Conservation (phyloP, 768 basidiomycete species). For the Agaricus sinodeliciosus region DNA sequence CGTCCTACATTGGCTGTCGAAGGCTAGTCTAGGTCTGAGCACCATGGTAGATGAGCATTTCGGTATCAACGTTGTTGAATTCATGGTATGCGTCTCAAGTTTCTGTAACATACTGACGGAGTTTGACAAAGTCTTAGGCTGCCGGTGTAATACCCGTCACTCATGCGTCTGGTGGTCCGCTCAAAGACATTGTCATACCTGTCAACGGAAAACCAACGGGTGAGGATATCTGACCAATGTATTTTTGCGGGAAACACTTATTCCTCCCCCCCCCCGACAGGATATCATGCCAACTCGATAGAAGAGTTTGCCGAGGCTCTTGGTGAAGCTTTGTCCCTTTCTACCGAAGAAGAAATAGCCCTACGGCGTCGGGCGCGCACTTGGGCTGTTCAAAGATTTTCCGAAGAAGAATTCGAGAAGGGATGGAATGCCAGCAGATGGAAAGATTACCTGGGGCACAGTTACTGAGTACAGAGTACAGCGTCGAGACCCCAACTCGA, state of each 20-base stretch:
- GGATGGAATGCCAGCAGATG: constrained; percentile 69
- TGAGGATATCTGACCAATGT: constrained; percentile 17
- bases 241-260: not conserved
- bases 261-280: constrained; percentile 23
- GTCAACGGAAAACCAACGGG: constrained; percentile 66
- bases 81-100: constrained; percentile 62
- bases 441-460: constrained; percentile 19
- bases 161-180: constrained; percentile 89
- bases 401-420: constrained; percentile 68
- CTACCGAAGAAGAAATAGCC: constrained; percentile 44
- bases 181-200: constrained; percentile 87
- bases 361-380: constrained; percentile 64
- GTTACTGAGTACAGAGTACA: no score
- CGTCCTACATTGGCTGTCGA: constrained; percentile 65
- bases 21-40: constrained; percentile 79
- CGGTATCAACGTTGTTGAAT: constrained; percentile 96
- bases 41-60: constrained; percentile 99
- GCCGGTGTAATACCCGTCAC: constrained; percentile 90
- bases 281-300: constrained; percentile 71
- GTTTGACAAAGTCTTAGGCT: constrained; percentile 49
- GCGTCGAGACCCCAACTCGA: no score
- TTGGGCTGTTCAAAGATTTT: constrained; percentile 71
- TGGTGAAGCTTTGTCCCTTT: constrained; percentile 54
- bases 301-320: constrained; percentile 63
- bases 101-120: not conserved